phyloP scores from a whole-genome alignment of 2,329 filamentous ascomycete genomes.

The Trematosphaeria pertusa region DNA sequence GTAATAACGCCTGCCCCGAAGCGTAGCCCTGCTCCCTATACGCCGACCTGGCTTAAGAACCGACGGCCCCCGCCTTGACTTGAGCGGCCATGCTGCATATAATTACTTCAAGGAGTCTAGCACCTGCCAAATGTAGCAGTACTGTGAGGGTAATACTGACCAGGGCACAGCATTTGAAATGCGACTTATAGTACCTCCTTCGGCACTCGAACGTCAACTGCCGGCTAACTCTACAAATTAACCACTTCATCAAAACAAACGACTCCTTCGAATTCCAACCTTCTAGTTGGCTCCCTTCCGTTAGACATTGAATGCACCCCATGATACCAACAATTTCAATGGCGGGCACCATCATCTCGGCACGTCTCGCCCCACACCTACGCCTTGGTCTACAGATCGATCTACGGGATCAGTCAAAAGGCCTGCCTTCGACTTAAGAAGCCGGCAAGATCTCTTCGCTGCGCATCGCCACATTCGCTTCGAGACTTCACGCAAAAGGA shows the following conservation, averaged over 20 bases:
- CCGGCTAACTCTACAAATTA: constrained; percentile 19
- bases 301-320: constrained; percentile 9
- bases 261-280: constrained; percentile 4
- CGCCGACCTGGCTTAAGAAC: too few relatives aligned
- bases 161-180: too few relatives aligned
- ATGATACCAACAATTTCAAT: constrained; percentile 14
- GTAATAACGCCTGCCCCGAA: too few relatives aligned
- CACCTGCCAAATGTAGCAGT: too few relatives aligned
- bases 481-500: constrained; percentile 4
- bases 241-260: constrained; percentile 16
- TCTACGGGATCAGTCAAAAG: neutral
- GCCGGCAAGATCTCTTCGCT: constrained; percentile 1
- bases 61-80: too few relatives aligned
- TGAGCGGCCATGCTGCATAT: too few relatives aligned
- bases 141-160: too few relatives aligned
- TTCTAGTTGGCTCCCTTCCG: constrained; percentile 12
- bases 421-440: constrained; percentile 17
- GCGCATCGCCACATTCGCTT: constrained; percentile 9
- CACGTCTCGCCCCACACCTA: constrained; percentile 14
- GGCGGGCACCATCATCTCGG: constrained; percentile 7
- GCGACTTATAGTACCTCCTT: too few relatives aligned
- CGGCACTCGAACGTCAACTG: neutral
- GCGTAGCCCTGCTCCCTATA: too few relatives aligned
- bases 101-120: too few relatives aligned
- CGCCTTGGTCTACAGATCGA: constrained; percentile 2